These are phyloP conservation scores for Flaveria linearis DNA, from an alignment of 129 eudicot species.

Conservation along the genomic window DNA sequence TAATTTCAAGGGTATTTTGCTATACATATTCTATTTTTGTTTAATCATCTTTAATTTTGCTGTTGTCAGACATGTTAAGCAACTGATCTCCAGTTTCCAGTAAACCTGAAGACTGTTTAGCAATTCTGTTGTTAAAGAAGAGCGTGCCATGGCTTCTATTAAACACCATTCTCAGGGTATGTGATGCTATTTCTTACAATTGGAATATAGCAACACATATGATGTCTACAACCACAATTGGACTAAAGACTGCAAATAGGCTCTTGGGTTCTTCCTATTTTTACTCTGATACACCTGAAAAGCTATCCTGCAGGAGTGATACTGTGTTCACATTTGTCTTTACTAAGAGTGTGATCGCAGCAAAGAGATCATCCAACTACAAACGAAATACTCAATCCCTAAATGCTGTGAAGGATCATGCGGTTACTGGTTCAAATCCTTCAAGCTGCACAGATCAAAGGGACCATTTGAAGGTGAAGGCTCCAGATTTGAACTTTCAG, in stretches of 20 bases:
- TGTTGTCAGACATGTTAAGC: conserved; percentile 10
- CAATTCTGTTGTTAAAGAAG: background rate
- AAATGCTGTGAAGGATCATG: conserved; percentile 66
- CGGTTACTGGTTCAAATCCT: conserved; percentile 44
- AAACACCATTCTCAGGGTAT: conserved; percentile 8
- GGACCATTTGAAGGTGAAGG: conserved; percentile 46
- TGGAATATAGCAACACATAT: conserved; percentile 29
- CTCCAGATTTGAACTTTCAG: conserved; percentile 43
- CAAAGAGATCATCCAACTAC: conserved; percentile 54
- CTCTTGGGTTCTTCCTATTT: conserved; percentile 57
- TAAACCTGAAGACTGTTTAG: conserved; percentile 7
- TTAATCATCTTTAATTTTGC: conserved; percentile 16
- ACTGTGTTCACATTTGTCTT: conserved; percentile 40
- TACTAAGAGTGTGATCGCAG: conserved; percentile 42
- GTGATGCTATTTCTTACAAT: conserved; percentile 30
- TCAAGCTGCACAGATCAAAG: conserved; percentile 41
- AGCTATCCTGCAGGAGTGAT: conserved; percentile 49
- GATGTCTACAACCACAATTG: conserved; percentile 88
- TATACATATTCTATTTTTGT: background rate
- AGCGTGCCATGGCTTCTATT: conserved; percentile 15
- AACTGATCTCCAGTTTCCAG: background rate
- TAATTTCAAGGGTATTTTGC: background rate
- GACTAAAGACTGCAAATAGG: conserved; percentile 78
- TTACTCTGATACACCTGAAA: conserved; percentile 66
- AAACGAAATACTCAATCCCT: conserved; percentile 43